Evolutionary conservation across 2,329 filamentous ascomycete genomes (phyloP).

Genomic region (Neopestalotiopsis sp.): DNA sequence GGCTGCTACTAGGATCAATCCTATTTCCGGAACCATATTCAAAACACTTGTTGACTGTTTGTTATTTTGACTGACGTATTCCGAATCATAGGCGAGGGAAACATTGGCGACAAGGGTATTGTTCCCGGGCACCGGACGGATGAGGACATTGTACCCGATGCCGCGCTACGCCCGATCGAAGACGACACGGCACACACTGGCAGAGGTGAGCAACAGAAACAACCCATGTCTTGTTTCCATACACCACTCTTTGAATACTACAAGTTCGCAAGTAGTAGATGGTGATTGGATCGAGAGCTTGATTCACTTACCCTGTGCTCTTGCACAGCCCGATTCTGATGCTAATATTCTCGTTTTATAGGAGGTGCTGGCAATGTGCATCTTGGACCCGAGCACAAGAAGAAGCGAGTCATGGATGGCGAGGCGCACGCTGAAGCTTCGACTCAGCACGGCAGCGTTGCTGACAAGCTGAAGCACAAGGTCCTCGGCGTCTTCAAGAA

Average conservation of each 20-base stretch:
- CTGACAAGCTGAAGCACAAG: conserved; percentile 64
- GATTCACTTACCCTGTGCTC: neutral
- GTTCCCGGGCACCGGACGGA: conserved; percentile 50
- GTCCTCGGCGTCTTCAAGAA: conserved; percentile 58
- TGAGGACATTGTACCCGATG: conserved; percentile 58
- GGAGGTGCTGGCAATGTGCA: conserved; percentile 62
- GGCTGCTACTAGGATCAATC: neutral
- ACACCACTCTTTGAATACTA: neutral
- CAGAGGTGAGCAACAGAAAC: conserved; percentile 46
- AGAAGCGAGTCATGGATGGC: conserved; percentile 31
- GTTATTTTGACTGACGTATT: neutral
- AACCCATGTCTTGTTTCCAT: neutral
- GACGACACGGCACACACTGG: conserved; percentile 61
- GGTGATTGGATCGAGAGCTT: neutral
- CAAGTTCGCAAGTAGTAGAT: no score
- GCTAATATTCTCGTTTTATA: neutral
- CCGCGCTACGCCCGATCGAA: conserved; percentile 54
- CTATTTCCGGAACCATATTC: neutral
- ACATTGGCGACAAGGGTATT: conserved; percentile 58
- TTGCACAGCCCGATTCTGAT: neutral
- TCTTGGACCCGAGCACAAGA: conserved; percentile 35
- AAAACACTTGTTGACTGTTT: neutral
- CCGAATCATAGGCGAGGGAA: conserved; percentile 54
- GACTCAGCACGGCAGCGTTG: conserved; percentile 47
- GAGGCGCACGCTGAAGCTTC: conserved; percentile 35